Base-by-base conservation (phyloP, 768 basidiomycete genomes). In the Tephrocybe sp. region DNA sequence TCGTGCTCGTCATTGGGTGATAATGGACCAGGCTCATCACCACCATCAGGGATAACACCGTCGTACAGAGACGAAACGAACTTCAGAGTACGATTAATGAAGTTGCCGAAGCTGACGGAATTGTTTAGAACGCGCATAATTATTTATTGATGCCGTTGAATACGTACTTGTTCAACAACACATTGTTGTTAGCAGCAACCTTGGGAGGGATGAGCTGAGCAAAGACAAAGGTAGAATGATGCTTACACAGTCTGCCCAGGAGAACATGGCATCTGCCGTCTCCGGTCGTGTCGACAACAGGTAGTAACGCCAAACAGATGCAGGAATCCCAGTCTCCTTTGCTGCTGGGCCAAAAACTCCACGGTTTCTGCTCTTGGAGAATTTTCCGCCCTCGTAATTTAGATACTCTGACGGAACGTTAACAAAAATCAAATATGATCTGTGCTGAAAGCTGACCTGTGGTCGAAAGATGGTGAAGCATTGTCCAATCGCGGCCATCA, bases 311-410 rank as follows among this genome's bases (percentile, higher is more conserved):
- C 96, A 99, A 7, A 98, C 96, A 0, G 92, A 93, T 0, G 93
- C 70, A 19, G 96, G 89, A 39, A 97, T 88, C 3, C 93, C 93
- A 2, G 97, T 96, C 53, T 97, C 92, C 62, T 82, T 89, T 0
- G 96, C 97, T 13, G 86, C 87, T 49, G 93, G 92, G 22, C 97
- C 97, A 57, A 99, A 99, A 2, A 99, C 96, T 38, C 96, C 97
- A 48, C 96, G 87, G 58, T 94, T 93, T 57, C 90, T 84, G 62
- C 92, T 94, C 73, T 99, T 99, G 36, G 94, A 97, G 77, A 99
- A 99, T 66, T 99, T 99, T 34, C 95, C 95, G 22, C 93, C 92
- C 66, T 99, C 97, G 68, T 98, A 98, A 63, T 98, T 98, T 59
- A 98, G 75, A 66, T 95, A 98, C 67, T 99, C 96, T 30, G 10